These are phyloP conservation scores for Phytopythium helicoides DNA, from an alignment of 352 stramenopile genomes.

Conservation along the genomic window DNA sequence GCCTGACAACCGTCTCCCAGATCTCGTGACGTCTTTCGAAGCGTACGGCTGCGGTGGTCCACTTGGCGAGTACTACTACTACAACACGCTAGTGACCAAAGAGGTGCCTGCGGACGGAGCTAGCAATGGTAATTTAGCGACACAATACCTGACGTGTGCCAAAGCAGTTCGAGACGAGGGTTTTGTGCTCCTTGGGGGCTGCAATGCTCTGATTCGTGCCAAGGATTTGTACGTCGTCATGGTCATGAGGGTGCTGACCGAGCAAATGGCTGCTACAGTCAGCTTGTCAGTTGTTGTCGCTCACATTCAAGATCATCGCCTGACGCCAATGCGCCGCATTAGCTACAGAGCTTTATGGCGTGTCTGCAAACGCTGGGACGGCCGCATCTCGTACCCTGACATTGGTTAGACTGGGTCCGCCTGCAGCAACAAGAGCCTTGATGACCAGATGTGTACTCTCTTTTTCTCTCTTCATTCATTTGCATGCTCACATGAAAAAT, in stretches of 20 bases:
- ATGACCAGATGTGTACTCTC: no score
- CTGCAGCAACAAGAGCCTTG: no score
- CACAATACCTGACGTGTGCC: conserved; percentile 25
- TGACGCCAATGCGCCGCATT: conserved; percentile 25
- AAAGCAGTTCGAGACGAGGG: conserved; percentile 35
- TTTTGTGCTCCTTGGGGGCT: conserved; percentile 30
- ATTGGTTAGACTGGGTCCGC: conserved; percentile 13
- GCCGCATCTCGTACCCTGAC: conserved; percentile 30
- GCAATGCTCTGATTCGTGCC: conserved; percentile 28
- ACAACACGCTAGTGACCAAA: conserved; percentile 31
- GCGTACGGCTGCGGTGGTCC: conserved; percentile 27
- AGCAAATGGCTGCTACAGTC: conserved; percentile 22
- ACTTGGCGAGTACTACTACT: conserved; percentile 37
- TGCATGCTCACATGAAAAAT: no score
- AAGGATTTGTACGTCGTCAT: conserved; percentile 36
- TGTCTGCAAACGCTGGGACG: conserved; percentile 25
- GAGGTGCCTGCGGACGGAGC: conserved; percentile 1
- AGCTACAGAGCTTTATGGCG: conserved; percentile 21
- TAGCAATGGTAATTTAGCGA: not conserved
- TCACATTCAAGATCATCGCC: conserved; percentile 23
- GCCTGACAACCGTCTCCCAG: conserved; percentile 13
- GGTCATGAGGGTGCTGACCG: conserved; percentile 26
- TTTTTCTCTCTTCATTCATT: no score
- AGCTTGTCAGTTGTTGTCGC: conserved; percentile 29
- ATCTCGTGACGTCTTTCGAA: conserved; percentile 32